Percentiles rank a stretch among this genome's conserved stretches.
Evolutionary conservation across 805 yeast species (phyloP).

Genomic region (Hanseniaspora mollemarum): DNA sequence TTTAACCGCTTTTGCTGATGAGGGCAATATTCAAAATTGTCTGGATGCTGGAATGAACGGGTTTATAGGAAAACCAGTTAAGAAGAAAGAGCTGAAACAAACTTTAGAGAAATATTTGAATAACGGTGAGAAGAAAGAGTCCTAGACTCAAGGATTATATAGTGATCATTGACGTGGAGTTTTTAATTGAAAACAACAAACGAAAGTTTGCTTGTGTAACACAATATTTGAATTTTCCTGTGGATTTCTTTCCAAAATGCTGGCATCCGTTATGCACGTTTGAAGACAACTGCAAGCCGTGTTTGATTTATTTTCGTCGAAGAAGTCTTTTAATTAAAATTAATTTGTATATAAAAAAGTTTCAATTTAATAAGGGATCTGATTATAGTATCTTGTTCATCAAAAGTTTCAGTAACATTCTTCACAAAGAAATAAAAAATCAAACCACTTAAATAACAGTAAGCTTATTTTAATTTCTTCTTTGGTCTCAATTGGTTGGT

Average conservation of each 20-base stretch:
- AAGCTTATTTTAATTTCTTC: constrained; percentile 91
- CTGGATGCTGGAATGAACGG: constrained; percentile 86
- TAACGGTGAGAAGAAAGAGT: neutral
- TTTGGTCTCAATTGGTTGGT: constrained; percentile 99
- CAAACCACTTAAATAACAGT: constrained; percentile 27
- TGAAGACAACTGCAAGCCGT: no score
- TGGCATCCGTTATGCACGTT: no score
- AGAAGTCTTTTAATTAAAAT: constrained; percentile 3
- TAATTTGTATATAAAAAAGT: constrained; percentile 9
- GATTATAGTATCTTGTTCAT: neutral
- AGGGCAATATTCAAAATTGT: constrained; percentile 76
- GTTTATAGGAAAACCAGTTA: constrained; percentile 77
- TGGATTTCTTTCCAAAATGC: no score
- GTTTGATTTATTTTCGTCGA: neutral
- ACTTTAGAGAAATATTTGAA: constrained; percentile 33
- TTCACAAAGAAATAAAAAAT: neutral
- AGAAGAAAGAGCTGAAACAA: constrained; percentile 54
- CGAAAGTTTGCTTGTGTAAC: no score
- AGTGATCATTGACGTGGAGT: no score
- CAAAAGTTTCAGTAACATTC: neutral
- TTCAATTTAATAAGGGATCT: neutral
- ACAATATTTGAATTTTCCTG: no score
- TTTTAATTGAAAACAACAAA: no score
- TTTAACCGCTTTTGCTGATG: constrained; percentile 90
- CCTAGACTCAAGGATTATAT: no score